Evolutionary conservation across 108 stramenopile species (phyloP).

Genomic region (Skeletonema grethae): DNA sequence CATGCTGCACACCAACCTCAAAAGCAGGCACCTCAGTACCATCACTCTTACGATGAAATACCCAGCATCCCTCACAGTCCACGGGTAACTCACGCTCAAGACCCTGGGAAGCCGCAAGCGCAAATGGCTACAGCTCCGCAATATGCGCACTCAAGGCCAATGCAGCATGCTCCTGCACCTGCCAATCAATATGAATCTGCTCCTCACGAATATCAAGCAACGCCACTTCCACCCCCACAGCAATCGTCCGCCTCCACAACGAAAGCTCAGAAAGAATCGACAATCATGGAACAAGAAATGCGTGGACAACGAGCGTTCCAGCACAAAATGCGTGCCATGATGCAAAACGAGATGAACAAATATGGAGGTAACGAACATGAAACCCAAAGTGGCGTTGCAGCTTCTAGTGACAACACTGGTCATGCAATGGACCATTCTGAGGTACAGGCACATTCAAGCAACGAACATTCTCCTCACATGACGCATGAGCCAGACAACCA

Average conservation of each 20-base stretch:
- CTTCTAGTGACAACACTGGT: slow-evolving; percentile 13
- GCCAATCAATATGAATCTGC: background rate
- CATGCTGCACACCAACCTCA: background rate
- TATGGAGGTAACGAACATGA: slow-evolving; percentile 23
- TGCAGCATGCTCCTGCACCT: background rate
- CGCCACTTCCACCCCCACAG: background rate
- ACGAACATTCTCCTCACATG: slow-evolving; percentile 17
- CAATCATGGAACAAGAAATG: slow-evolving; percentile 88
- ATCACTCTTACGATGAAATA: slow-evolving; percentile 2
- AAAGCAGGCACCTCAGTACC: background rate
- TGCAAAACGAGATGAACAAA: slow-evolving; percentile 79
- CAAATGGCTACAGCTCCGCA: slow-evolving; percentile 11
- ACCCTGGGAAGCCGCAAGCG: background rate
- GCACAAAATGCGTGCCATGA: slow-evolving; percentile 82
- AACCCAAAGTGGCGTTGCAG: no score
- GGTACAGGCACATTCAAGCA: slow-evolving; percentile 3
- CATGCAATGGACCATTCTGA: slow-evolving; percentile 8
- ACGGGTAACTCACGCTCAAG: background rate
- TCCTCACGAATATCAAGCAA: slow-evolving; percentile 9
- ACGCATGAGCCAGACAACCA: slow-evolving; percentile 32
- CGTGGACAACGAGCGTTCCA: slow-evolving; percentile 78
- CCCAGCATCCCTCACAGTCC: background rate
- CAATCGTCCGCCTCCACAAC: slow-evolving; percentile 6
- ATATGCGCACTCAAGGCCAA: background rate
- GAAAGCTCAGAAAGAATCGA: slow-evolving; percentile 66